A percentile compares a stretch with the other conserved stretches of the same genome.
These are phyloP conservation scores for Beauveria sp. DNA, from an alignment of 2,329 filamentous ascomycete species.

Conservation along the genomic window DNA sequence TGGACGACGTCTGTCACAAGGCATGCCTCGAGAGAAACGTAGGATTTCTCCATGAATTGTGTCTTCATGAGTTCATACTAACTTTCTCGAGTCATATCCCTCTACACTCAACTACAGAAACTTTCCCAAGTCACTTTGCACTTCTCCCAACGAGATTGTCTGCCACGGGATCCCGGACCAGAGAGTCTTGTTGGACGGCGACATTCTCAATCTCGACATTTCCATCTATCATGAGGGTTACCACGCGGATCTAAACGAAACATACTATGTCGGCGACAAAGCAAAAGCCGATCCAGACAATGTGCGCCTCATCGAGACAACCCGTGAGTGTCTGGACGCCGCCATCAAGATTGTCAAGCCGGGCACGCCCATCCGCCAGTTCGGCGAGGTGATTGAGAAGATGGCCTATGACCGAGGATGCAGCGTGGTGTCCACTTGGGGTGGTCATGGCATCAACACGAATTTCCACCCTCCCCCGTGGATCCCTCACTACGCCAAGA, in stretches of 20 bases:
- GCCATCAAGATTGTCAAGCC: conserved; percentile 90
- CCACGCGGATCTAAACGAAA: conserved; percentile 96
- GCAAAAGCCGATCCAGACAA: conserved; percentile 76
- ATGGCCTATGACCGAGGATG: conserved; percentile 78
- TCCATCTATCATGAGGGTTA: conserved; percentile 91
- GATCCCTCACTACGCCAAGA: conserved; percentile 95
- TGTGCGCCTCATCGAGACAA: conserved; percentile 83
- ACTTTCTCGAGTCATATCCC: conserved; percentile 66
- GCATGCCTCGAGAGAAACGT: conserved; percentile 90
- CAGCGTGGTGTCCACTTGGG: conserved; percentile 91
- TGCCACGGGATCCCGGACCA: conserved; percentile 98
- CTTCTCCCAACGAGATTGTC: conserved; percentile 92
- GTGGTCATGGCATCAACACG: conserved; percentile 89
- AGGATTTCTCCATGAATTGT: conserved; percentile 28
- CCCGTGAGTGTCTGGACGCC: conserved; percentile 79
- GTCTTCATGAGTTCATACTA: background rate
- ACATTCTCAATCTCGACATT: conserved; percentile 96
- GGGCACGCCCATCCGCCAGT: conserved; percentile 84
- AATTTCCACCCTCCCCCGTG: conserved; percentile 92
- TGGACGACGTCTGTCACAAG: conserved; percentile 91
- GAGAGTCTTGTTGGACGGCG: conserved; percentile 76
- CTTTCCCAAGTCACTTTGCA: conserved; percentile 97
- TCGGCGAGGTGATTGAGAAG: conserved; percentile 92
- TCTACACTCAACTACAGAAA: conserved; percentile 91
- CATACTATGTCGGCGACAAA: conserved; percentile 92